phyloP scores from a whole-genome alignment of 2,329 filamentous ascomycete genomes.

The Verticillium longisporum region DNA sequence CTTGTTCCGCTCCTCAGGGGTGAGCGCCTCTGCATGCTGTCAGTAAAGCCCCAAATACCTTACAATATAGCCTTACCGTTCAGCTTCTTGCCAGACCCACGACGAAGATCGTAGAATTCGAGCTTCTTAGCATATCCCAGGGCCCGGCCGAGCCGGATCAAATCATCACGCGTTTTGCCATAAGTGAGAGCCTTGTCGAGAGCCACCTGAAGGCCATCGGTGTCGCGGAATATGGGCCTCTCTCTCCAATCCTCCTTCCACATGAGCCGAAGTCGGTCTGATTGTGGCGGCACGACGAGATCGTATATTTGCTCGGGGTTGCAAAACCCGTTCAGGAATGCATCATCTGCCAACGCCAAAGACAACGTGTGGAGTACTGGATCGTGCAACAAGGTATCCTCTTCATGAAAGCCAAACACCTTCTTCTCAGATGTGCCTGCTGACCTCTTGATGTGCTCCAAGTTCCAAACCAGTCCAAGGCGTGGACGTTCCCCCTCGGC shows the following conservation, averaged over 20 bases:
- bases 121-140: slow-evolving; percentile 15
- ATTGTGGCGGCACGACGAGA: slow-evolving; percentile 13
- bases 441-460: slow-evolving; percentile 18
- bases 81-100: no score
- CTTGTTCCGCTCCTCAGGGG: slow-evolving; percentile 10
- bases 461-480: slow-evolving; percentile 14
- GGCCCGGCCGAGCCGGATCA: slow-evolving; percentile 23
- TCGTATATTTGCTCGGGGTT: slow-evolving; percentile 15
- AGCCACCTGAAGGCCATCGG: slow-evolving; percentile 13
- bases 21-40: no score
- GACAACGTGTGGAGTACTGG: slow-evolving; percentile 14
- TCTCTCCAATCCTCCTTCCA: slow-evolving; percentile 14
- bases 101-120: no score
- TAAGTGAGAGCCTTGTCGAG: slow-evolving; percentile 25
- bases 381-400: slow-evolving; percentile 12
- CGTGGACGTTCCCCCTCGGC: slow-evolving; percentile 9
- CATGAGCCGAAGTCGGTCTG: slow-evolving; percentile 13
- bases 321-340: slow-evolving; percentile 16
- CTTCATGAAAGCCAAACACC: slow-evolving; percentile 17
- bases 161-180: slow-evolving; percentile 24
- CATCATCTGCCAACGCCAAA: slow-evolving; percentile 16
- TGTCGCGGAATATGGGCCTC: slow-evolving; percentile 14
- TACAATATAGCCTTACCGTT: no score
- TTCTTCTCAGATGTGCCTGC: slow-evolving; percentile 14
- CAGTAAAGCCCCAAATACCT: no score